Evolutionary conservation across 1,284 basidiomycete species (phyloP), one percentile per base, ranked within the genome.

Genomic region (Rhodotorula sp.): DNA sequence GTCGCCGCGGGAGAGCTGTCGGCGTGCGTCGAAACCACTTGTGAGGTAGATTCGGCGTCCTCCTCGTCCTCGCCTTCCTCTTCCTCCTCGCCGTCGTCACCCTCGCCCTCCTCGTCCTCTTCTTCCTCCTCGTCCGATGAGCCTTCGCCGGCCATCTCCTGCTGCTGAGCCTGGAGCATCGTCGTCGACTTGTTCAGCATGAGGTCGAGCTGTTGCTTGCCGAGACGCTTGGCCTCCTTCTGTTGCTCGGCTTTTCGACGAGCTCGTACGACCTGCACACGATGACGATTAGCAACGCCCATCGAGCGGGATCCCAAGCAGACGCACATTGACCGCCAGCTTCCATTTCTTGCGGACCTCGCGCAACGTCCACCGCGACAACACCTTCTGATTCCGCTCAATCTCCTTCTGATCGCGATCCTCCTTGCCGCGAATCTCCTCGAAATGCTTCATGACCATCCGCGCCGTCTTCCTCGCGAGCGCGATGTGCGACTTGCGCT

Each of bases 171-270:
- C 77, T 91, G 88, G 67, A 97, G 83, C 75, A 96, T 87, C 62
- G 89, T 88, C 0, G 91, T 91, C 53, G 92, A 95, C 77, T 95
- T 89, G 79, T 93, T 87, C 50, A 98, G 83, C 74, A 98, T 92
- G 5, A 89, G 91, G 79, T 94, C 90, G 34, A 98, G 84, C 81
- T 96, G 94, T 75, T 89, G 87, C 70, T 90, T 89, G 0, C 89
- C 89, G 18, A 85, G 81, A 28, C 86, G 83, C 72, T 87, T 86
- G 74, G 88, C 86, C 77, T 91, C 88, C 24, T 82, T 85, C 73
- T 86, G 85, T 62, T 84, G 81, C 65, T 83, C 81, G 20, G 84
- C 81, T 37, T 87, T 82, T 68, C 87, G 84, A 70, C 88, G 85
- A 59, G 90, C 88, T 10, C 89, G 86, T 24, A 94, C 85, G 77